Evolutionary conservation across 1,284 basidiomycete species (phyloP).

Genomic region (Marasmius fiardii): DNA sequence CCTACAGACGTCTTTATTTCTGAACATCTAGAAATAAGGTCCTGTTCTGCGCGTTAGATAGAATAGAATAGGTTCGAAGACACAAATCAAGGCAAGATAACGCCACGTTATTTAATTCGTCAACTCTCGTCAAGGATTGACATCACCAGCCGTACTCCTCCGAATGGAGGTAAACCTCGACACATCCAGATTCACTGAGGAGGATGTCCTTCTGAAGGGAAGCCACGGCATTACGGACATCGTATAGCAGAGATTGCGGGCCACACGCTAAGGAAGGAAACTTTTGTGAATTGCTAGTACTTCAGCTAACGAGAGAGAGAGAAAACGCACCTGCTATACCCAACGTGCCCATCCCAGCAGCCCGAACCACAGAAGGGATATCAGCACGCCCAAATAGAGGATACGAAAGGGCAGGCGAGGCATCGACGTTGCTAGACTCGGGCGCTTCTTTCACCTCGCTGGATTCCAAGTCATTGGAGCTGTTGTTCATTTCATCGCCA

Average conservation of each 20-base stretch:
- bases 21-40: too few species aligned
- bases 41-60: too few species aligned
- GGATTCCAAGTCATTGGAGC: neutral
- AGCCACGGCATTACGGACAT: conserved; percentile 2
- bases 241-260: neutral
- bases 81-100: too few species aligned
- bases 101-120: too few species aligned
- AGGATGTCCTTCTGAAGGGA: neutral
- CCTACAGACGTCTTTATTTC: too few species aligned
- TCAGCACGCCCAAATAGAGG: neutral
- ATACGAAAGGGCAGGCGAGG: neutral
- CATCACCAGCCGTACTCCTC: conserved; percentile 4
- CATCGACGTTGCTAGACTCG: neutral
- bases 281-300: neutral
- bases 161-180: conserved; percentile 1
- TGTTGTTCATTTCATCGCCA: neutral
- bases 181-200: neutral
- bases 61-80: too few species aligned
- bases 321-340: neutral
- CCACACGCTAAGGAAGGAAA: neutral
- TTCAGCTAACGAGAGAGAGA: neutral
- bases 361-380: neutral
- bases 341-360: neutral
- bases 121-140: too few species aligned
- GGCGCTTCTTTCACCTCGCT: neutral